A percentile compares a stretch with the other conserved stretches of the same genome.
Conservation (phyloP, 1,139 yeast genomes). For the Debaryomycetaceae sp. region DNA sequence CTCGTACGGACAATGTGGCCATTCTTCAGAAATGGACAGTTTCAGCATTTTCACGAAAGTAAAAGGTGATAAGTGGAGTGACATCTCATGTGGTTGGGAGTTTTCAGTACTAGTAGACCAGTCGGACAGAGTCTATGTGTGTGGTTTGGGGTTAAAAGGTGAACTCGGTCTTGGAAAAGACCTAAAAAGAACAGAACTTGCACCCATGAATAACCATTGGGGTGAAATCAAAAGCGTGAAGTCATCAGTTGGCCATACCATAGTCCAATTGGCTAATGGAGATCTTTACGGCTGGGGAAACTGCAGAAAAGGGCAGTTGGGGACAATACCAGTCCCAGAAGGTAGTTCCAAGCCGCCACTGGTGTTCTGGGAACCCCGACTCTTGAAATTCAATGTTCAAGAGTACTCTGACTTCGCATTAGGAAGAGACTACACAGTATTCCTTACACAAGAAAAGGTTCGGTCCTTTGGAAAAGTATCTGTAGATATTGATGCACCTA, state of each 20-base stretch:
- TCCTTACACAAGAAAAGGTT: conserved; percentile 10
- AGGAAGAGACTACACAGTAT: conserved; percentile 47
- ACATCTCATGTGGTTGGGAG: conserved; percentile 76
- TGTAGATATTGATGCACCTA: conserved; percentile 2
- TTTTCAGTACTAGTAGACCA: conserved; percentile 52
- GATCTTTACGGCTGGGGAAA: conserved; percentile 78
- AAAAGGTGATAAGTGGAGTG: conserved; percentile 33
- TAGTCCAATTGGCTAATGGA: conserved; percentile 42
- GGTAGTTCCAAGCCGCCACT: conserved; percentile 13
- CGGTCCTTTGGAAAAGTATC: conserved; percentile 15
- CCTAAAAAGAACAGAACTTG: conserved; percentile 11
- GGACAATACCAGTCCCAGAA: conserved; percentile 14
- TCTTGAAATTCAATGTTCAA: conserved; percentile 15
- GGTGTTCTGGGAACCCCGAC: conserved; percentile 24
- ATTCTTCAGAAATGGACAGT: conserved; percentile 7
- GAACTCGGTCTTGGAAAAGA: conserved; percentile 63
- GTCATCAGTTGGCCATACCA: conserved; percentile 57
- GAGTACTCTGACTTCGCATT: conserved; percentile 19
- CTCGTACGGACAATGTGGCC: conserved; percentile 52
- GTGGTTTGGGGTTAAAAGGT: conserved; percentile 70
- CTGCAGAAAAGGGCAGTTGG: conserved; percentile 72
- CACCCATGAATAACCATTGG: conserved; percentile 12
- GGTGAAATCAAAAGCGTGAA: conserved; percentile 23
- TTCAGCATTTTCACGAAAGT: conserved; percentile 20
- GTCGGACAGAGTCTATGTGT: conserved; percentile 40